Base-by-base conservation (phyloP, 805 yeast species). In the Teunomyces cretensis region DNA sequence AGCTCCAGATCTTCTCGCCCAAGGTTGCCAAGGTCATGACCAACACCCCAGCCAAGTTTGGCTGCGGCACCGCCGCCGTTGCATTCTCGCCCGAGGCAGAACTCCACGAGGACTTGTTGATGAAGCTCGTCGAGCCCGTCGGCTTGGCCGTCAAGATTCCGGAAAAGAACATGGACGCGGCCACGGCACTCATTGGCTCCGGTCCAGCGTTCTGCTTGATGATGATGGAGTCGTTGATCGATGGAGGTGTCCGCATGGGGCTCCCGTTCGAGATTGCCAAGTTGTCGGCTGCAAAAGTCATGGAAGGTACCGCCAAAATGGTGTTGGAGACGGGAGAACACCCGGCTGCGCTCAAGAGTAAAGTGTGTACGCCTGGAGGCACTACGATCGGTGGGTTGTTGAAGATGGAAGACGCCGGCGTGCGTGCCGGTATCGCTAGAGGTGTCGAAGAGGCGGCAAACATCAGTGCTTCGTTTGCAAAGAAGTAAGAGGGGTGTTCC, bases 331-430 rank as follows among this genome's bases (percentile, higher is more conserved):
- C 90, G 9, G 90, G 88, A 2, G 80, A 76, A 36, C 97, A 92
- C 60, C 99, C 99, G 9, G 92, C 94, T 14, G 88, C 79, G 9
- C 76, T 94, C 62, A 88, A 88, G 62, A 83, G 86, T 62, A 84
- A 83, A 56, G 94, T 94, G 7, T 90, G 97, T 62, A 94, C 99
- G 0, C 99, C 99, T 17, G 99, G 94, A 26, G 99, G 99, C 28
- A 91, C 97, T 41, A 94, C 99, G 3, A 94, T 94, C 62, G 96
- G 96, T 8, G 99, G 99, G 0, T 72, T 94, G 47, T 77, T 92
- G 65, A 88, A 83, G 52, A 82, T 94, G 85, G 99, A 94, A 71
- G 96, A 89, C 54, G 81, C 81, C 40, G 95, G 92, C 41, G 86
- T 94, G 39, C 84, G 96, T 69, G 79, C 88, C 38, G 92, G 89